Evolutionary conservation across 305 asterid species (phyloP), one percentile per base, ranked within the genome.

Genomic region (Galium porrigens): DNA sequence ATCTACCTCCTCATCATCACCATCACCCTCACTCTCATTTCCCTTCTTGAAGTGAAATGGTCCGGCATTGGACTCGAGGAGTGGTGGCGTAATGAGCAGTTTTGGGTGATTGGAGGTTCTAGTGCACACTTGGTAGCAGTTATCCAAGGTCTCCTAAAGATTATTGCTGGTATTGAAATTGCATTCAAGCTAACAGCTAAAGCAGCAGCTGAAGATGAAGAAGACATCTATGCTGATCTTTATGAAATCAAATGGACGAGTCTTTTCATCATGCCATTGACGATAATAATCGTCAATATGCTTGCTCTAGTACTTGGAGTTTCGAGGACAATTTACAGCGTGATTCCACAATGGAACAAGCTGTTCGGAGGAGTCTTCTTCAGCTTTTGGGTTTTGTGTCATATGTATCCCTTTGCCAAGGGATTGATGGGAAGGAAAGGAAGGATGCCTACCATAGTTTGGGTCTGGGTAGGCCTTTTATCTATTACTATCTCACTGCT

Each of bases 401-500:
- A 92, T 36, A 82, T 84, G 85, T 91, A 92, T 66, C 98, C 98
- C 0, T 91, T 91, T 54, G 73, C 82, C 68, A 34, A 90, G 83
- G 98, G 98, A 11, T 71, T 92, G 77, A 89, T 92, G 98, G 98
- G 98, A 44, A 84, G 95, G 75, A 89, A 74, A 72, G 96, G 98
- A 30, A 83, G 68, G 67, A 57, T 92, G 34, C 86, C 98, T 0
- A 92, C 98, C 1, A 92, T 92, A 64, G 67, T 92, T 41, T 92
- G 82, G 49, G 90, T 92, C 8, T 92, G 98, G 98, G 36, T 90
- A 1, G 96, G 96, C 1, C 88, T 92, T 42, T 46, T 92, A 46
- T 82, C 89, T 44, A 87, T 87, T 32, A 92, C 98, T 0, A 82
- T 84, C 44, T 92, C 98, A 1, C 68, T 92, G 80, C 72, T 92